Percentiles rank a stretch among this genome's conserved stretches.
Evolutionary conservation across 73 alveolate genomes (phyloP).

Genomic region (Paramecium sonneborni): DNA sequence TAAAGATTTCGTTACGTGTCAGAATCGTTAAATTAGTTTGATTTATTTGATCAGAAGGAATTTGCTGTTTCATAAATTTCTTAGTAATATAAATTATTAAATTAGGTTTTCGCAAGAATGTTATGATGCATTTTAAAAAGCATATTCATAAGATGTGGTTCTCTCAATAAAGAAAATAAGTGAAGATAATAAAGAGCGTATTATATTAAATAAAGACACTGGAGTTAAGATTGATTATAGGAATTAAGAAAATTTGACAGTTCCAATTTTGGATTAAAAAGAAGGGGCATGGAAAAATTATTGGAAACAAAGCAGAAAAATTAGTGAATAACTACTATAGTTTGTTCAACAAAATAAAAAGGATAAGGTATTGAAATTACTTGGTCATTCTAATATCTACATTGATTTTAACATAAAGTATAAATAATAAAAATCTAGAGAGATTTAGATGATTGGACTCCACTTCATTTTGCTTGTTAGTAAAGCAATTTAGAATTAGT

Average conservation of each 20-base stretch:
- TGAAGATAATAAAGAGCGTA: not conserved
- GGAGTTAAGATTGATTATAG: slow-evolving; percentile 3
- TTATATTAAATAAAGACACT: slow-evolving; percentile 31
- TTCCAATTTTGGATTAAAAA: not conserved
- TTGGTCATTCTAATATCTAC: not conserved
- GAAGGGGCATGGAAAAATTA: slow-evolving; percentile 45
- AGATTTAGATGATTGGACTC: slow-evolving; percentile 62
- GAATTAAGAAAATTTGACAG: not conserved
- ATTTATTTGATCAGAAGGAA: not conserved
- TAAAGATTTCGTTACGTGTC: not conserved
- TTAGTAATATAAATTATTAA: not conserved
- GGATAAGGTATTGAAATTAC: not conserved
- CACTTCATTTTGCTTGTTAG: slow-evolving; percentile 56
- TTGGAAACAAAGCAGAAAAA: slow-evolving; percentile 21
- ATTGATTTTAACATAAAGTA: slow-evolving; percentile 28
- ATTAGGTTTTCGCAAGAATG: slow-evolving; percentile 3
- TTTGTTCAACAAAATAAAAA: not conserved
- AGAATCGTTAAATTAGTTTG: not conserved
- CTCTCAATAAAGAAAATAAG: not conserved
- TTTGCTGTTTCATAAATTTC: not conserved
- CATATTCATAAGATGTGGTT: not conserved
- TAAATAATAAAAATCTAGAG: not conserved
- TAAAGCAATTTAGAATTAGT: not conserved
- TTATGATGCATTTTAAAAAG: slow-evolving; percentile 13
- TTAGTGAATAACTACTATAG: not conserved